These are phyloP conservation scores for Fusarium udum DNA, from an alignment of 2,329 filamentous ascomycete species.

Conservation along the genomic window DNA sequence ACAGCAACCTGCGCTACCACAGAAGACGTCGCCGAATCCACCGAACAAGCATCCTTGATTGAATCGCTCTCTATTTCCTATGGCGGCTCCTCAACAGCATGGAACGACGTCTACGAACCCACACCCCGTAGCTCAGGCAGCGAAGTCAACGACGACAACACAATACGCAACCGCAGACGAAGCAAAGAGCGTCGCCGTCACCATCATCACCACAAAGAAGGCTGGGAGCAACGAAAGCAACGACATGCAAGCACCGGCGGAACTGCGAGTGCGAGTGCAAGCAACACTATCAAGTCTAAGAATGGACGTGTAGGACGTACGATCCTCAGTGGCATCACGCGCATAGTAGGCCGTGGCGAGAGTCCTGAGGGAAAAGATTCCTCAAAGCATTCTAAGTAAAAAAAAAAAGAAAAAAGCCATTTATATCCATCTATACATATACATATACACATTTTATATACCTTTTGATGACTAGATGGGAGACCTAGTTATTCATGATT, in stretches of 20 bases:
- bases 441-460: conserved; percentile 4
- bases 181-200: conserved; percentile 49
- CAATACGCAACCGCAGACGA: conserved; percentile 34
- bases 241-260: conserved; percentile 45
- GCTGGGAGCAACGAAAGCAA: conserved; percentile 40
- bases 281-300: conserved; percentile 48
- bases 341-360: conserved; percentile 53
- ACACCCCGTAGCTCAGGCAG: conserved; percentile 63
- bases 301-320: conserved; percentile 55
- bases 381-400: conserved; percentile 22
- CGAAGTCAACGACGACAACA: conserved; percentile 49
- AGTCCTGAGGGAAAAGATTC: conserved; percentile 51
- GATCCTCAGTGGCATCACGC: conserved; percentile 57
- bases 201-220: conserved; percentile 43
- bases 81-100: conserved; percentile 39
- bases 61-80: conserved; percentile 48
- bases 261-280: conserved; percentile 40
- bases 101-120: conserved; percentile 44
- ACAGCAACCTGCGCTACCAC: conserved; percentile 42
- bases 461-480: conserved; percentile 25
- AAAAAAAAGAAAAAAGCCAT: neutral
- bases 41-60: conserved; percentile 57
- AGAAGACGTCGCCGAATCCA: conserved; percentile 56
- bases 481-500: conserved; percentile 28
- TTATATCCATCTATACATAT: conserved; percentile 13